These are phyloP conservation scores for Persicaria maculosa DNA, from an alignment of 148 eudicot genomes.

Conservation along the genomic window DNA sequence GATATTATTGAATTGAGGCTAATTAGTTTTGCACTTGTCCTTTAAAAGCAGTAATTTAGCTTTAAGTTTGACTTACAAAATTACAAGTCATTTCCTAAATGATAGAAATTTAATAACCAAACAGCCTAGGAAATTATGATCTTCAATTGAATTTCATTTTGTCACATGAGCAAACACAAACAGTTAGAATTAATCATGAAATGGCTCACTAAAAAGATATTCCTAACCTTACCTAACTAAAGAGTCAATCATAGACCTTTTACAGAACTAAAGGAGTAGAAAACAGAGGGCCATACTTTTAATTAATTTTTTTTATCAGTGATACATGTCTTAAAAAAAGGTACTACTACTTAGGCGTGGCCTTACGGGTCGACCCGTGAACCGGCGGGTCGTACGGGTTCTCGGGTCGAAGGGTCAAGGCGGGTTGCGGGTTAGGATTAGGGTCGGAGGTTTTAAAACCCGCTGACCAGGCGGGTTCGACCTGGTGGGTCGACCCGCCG, in stretches of 20 bases:
- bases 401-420: too few relatives aligned
- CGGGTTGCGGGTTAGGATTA: too few relatives aligned
- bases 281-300: slow-evolving; percentile 98
- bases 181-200: background rate
- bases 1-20: background rate
- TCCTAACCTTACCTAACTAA: slow-evolving; percentile 72
- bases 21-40: background rate
- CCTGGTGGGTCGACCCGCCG: too few relatives aligned
- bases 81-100: background rate
- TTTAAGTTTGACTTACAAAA: background rate
- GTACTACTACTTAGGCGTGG: too few relatives aligned
- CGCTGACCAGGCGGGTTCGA: too few relatives aligned
- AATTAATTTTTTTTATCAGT: too few relatives aligned
- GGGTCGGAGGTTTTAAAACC: too few relatives aligned
- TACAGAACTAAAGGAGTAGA: slow-evolving; percentile 90
- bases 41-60: background rate
- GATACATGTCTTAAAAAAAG: too few relatives aligned
- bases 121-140: background rate
- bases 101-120: background rate
- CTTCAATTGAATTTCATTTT: background rate
- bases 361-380: too few relatives aligned
- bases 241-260: slow-evolving; percentile 87
- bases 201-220: slow-evolving; percentile 6
- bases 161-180: background rate
- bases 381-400: too few relatives aligned